Evolutionary conservation across 495 filamentous ascomycete species (phyloP).

Genomic region (Penicillium fimorum): DNA sequence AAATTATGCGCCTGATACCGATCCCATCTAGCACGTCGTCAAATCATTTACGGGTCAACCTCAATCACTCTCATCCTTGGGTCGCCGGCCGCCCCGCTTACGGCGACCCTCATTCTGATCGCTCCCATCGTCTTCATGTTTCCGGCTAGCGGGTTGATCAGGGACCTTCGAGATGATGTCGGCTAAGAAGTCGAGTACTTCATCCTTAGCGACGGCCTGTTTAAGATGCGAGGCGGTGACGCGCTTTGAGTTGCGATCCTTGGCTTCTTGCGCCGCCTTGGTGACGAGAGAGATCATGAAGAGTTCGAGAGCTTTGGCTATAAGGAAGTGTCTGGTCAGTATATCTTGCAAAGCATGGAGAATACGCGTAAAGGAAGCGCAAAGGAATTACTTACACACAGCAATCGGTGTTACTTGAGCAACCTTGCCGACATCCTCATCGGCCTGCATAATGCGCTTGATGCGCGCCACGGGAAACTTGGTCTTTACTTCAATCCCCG

Average conservation of each 20-base stretch:
- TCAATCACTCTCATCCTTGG: slow-evolving; percentile 51
- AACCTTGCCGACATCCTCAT: slow-evolving; percentile 98
- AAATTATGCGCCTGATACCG: slow-evolving; percentile 26
- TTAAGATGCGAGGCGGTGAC: slow-evolving; percentile 90
- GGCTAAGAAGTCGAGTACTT: slow-evolving; percentile 86
- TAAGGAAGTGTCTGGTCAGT: slow-evolving; percentile 10
- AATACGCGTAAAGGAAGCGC: background rate
- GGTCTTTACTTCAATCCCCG: slow-evolving; percentile 74
- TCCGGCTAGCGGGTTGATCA: slow-evolving; percentile 61
- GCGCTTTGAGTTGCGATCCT: slow-evolving; percentile 77
- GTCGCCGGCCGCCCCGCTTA: slow-evolving; percentile 44
- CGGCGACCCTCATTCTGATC: slow-evolving; percentile 51
- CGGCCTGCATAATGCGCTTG: slow-evolving; percentile 99
- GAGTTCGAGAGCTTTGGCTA: slow-evolving; percentile 86
- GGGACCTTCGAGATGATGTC: slow-evolving; percentile 89
- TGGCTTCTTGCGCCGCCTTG: slow-evolving; percentile 80
- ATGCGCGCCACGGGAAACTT: slow-evolving; percentile 98
- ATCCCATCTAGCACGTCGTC: slow-evolving; percentile 30
- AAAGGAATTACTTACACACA: slow-evolving; percentile 61
- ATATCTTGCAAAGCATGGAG: slow-evolving; percentile 10
- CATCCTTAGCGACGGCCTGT: slow-evolving; percentile 77
- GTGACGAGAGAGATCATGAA: slow-evolving; percentile 95
- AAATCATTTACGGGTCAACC: slow-evolving; percentile 9
- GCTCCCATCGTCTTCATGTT: slow-evolving; percentile 53
- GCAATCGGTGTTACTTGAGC: slow-evolving; percentile 94